Percentiles rank a stretch among this genome's conserved stretches.
Evolutionary conservation across 140 eudicot genomes (phyloP).

Genomic region (Erigeron philadelphicus): DNA sequence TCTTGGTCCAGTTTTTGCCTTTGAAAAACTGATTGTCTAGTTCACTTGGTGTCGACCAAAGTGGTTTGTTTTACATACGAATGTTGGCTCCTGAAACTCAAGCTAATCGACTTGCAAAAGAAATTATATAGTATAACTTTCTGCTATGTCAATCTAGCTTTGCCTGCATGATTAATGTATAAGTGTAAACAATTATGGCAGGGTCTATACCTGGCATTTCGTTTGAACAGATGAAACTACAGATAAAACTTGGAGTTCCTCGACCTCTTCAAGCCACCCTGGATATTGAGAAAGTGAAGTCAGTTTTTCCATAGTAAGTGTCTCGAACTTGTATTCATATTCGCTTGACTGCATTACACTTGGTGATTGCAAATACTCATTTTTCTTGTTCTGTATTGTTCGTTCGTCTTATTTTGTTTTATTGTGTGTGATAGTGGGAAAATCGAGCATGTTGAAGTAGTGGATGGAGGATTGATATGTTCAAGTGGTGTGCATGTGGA

Average conservation of each 20-base stretch:
- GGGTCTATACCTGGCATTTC: slow-evolving; percentile 91
- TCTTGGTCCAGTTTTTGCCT: background rate
- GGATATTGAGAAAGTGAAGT: slow-evolving; percentile 81
- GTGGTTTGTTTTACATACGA: background rate
- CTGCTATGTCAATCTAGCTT: background rate
- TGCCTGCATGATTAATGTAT: background rate
- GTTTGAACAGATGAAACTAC: slow-evolving; percentile 80
- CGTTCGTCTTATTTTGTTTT: background rate
- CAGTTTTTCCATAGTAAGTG: slow-evolving; percentile 91
- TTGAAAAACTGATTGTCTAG: background rate
- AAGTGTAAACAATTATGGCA: slow-evolving; percentile 27
- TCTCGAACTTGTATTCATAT: background rate
- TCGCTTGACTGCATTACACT: background rate
- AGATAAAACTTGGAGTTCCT: slow-evolving; percentile 91
- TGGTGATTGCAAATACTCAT: slow-evolving; percentile 3
- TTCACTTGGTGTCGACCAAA: background rate
- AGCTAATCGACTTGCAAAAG: background rate
- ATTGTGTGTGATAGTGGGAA: slow-evolving; percentile 48
- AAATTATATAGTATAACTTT: background rate
- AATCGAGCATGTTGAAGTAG: slow-evolving; percentile 69
- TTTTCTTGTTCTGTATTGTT: background rate
- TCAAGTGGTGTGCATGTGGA: slow-evolving; percentile 96
- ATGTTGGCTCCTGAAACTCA: slow-evolving; percentile 5
- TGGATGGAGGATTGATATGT: slow-evolving; percentile 93
- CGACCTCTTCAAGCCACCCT: slow-evolving; percentile 60